A percentile compares a stretch with the other conserved stretches of the same genome.
Evolutionary conservation across 2,329 filamentous ascomycete genomes (phyloP).

Genomic region (Acarospora socialis): DNA sequence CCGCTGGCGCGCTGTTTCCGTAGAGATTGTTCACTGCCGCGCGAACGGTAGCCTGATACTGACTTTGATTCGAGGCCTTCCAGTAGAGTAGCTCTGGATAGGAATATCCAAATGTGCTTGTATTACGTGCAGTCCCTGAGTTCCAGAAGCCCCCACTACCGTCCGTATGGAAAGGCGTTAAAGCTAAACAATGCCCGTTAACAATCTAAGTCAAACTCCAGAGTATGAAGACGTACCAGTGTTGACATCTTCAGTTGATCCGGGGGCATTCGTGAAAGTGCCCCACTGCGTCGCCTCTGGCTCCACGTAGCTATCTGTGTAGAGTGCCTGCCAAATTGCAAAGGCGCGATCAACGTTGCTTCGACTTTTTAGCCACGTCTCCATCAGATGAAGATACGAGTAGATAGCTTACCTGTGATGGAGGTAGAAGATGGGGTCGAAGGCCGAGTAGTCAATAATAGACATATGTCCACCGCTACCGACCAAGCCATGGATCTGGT

Average conservation of each 20-base stretch:
- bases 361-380: too few relatives aligned
- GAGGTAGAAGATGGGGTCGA: slow-evolving; percentile 1
- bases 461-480: slow-evolving; percentile 15
- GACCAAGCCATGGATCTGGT: slow-evolving; percentile 38
- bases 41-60: slow-evolving; percentile 29
- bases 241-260: slow-evolving; percentile 39
- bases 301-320: slow-evolving; percentile 53
- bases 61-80: slow-evolving; percentile 21
- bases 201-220: not conserved
- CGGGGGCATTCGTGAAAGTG: slow-evolving; percentile 46
- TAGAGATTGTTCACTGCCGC: slow-evolving; percentile 48
- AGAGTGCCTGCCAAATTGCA: slow-evolving; percentile 61
- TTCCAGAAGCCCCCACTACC: slow-evolving; percentile 51
- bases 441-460: slow-evolving; percentile 1
- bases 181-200: too few relatives aligned
- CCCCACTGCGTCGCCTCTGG: slow-evolving; percentile 40
- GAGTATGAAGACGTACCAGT: slow-evolving; percentile 29
- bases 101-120: slow-evolving; percentile 54
- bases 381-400: too few relatives aligned
- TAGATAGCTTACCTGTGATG: too few relatives aligned
- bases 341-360: slow-evolving; percentile 60
- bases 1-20: slow-evolving; percentile 6
- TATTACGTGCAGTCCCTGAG: slow-evolving; percentile 45
- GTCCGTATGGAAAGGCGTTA: slow-evolving; percentile 54
- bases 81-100: slow-evolving; percentile 51